These are phyloP conservation scores for Seiridium cupressi DNA, from an alignment of 2,329 filamentous ascomycete species.

Conservation along the genomic window DNA sequence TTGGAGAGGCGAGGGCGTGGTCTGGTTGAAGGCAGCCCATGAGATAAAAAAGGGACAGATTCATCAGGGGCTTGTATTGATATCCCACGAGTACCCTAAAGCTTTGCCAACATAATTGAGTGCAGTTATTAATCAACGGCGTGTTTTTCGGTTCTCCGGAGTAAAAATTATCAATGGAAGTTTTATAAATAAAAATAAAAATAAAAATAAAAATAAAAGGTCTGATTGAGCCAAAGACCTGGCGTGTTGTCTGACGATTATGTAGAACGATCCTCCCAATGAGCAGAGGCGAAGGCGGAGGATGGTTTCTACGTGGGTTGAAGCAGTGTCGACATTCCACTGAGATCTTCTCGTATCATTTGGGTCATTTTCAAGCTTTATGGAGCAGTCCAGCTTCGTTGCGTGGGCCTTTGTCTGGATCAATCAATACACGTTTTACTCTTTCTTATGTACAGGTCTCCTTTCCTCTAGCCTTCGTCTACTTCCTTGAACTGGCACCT, in stretches of 20 bases:
- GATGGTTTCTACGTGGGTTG: too few relatives aligned
- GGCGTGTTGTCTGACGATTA: too few relatives aligned
- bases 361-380: too few relatives aligned
- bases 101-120: too few relatives aligned
- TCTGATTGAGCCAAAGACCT: neutral
- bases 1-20: constrained; percentile 31
- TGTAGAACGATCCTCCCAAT: too few relatives aligned
- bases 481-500: constrained; percentile 10
- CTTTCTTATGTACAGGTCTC: constrained; percentile 25
- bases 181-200: neutral
- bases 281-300: too few relatives aligned
- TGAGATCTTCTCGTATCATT: too few relatives aligned
- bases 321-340: too few relatives aligned
- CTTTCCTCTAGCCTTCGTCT: constrained; percentile 8
- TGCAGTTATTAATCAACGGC: too few relatives aligned
- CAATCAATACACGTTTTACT: constrained; percentile 19
- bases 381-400: neutral
- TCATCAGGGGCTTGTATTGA: too few relatives aligned
- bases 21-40: neutral
- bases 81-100: too few relatives aligned
- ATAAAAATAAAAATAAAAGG: neutral
- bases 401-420: neutral
- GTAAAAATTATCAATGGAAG: neutral
- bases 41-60: neutral
- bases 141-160: too few relatives aligned